A percentile compares a stretch with the other conserved stretches of the same genome.
These are phyloP conservation scores for Gracilaria domingensis DNA, from an alignment of 23 red algal species.

Conservation along the genomic window DNA sequence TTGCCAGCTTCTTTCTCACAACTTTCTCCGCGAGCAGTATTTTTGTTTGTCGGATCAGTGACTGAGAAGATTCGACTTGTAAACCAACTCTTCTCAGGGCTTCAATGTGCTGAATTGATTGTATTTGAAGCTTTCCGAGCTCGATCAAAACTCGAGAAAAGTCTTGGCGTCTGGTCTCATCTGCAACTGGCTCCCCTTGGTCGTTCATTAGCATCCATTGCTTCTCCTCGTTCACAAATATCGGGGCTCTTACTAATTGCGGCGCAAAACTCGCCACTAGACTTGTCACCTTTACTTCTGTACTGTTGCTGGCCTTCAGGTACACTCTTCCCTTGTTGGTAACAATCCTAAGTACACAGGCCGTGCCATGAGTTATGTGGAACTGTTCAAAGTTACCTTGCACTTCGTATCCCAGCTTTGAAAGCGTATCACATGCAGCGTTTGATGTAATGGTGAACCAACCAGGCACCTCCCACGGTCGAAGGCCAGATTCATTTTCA, in stretches of 20 bases:
- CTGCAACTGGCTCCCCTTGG: too few relatives aligned
- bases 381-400: conserved; percentile 24
- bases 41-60: background rate
- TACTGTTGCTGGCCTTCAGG: background rate
- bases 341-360: background rate
- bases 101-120: conserved; percentile 13
- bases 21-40: background rate
- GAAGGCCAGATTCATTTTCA: background rate
- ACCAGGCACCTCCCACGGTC: background rate
- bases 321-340: conserved; percentile 45
- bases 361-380: background rate
- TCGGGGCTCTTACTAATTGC: background rate
- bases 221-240: conserved; percentile 47
- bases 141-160: background rate
- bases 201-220: conserved; percentile 30
- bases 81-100: background rate
- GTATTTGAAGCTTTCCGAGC: background rate
- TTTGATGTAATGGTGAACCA: background rate
- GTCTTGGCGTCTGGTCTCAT: too few relatives aligned
- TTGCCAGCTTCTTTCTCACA: background rate
- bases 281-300: background rate
- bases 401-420: conserved; percentile 19
- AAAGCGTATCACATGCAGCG: background rate
- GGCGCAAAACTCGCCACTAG: conserved; percentile 33
- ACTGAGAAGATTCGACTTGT: background rate